These are phyloP conservation scores for Zangia roseola DNA, from an alignment of 768 basidiomycete species.

Conservation along the genomic window DNA sequence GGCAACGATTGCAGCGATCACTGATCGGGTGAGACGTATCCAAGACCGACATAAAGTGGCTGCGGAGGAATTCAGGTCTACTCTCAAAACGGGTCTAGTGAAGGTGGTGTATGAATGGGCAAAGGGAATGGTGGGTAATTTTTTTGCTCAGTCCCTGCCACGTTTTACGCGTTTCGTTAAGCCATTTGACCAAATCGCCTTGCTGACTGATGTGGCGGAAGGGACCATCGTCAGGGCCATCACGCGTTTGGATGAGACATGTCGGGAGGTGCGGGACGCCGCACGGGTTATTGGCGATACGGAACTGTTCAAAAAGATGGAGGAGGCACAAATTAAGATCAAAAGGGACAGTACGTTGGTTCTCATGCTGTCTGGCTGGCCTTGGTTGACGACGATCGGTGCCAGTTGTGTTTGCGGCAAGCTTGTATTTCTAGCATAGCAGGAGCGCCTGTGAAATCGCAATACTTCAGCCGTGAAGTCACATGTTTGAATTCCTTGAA, in stretches of 20 bases:
- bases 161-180: slow-evolving; percentile 31
- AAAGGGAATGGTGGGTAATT: slow-evolving; percentile 84
- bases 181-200: slow-evolving; percentile 95
- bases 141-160: not conserved
- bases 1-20: slow-evolving; percentile 73
- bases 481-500: slow-evolving; percentile 4
- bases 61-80: slow-evolving; percentile 73
- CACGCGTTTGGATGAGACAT: slow-evolving; percentile 94
- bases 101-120: slow-evolving; percentile 99
- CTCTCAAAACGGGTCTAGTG: slow-evolving; percentile 85
- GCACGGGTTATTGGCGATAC: slow-evolving; percentile 97
- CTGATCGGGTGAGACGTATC: slow-evolving; percentile 73
- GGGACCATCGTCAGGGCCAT: slow-evolving; percentile 97
- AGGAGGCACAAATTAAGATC: slow-evolving; percentile 89
- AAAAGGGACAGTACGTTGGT: slow-evolving; percentile 87
- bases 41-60: slow-evolving; percentile 80
- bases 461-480: too few relatives aligned
- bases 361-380: not conserved
- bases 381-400: slow-evolving; percentile 7
- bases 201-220: slow-evolving; percentile 91
- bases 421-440: slow-evolving; percentile 69
- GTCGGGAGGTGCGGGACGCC: slow-evolving; percentile 94
- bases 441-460: not conserved
- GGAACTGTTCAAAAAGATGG: slow-evolving; percentile 97
- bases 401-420: slow-evolving; percentile 82